These are phyloP conservation scores for Podospora pseudoanserina DNA, from an alignment of 495 filamentous ascomycete species.

Conservation along the genomic window DNA sequence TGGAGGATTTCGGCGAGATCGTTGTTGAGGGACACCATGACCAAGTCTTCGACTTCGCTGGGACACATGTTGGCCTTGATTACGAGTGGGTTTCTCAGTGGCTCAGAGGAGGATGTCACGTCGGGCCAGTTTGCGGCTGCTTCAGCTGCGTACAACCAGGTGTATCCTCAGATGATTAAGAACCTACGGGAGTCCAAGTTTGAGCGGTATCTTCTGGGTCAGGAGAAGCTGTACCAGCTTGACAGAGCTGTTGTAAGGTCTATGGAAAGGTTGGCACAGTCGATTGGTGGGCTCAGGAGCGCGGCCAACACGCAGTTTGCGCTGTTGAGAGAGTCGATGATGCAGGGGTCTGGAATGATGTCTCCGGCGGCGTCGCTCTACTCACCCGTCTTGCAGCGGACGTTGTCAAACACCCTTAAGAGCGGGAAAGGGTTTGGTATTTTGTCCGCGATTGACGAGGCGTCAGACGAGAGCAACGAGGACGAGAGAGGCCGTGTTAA, in stretches of 20 bases:
- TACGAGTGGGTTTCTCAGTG: conserved; percentile 78
- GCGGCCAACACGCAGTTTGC: conserved; percentile 86
- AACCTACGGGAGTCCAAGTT: conserved; percentile 83
- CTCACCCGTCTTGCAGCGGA: conserved; percentile 34
- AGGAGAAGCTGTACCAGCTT: conserved; percentile 74
- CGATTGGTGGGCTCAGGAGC: conserved; percentile 85
- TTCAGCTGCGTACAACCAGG: conserved; percentile 62
- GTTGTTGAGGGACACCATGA: conserved; percentile 71
- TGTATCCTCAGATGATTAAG: conserved; percentile 70
- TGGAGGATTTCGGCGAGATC: conserved; percentile 78
- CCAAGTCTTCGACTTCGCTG: conserved; percentile 69
- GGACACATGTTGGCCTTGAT: conserved; percentile 80
- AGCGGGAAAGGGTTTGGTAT: conserved; percentile 31
- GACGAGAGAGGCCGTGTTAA: conserved; percentile 34
- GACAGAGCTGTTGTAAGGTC: conserved; percentile 78
- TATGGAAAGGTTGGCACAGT: conserved; percentile 82
- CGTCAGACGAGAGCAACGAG: conserved; percentile 56
- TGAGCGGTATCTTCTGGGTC: conserved; percentile 82
- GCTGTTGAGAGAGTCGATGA: conserved; percentile 61
- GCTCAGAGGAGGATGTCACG: conserved; percentile 73
- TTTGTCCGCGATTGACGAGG: conserved; percentile 64
- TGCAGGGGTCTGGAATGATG: conserved; percentile 18
- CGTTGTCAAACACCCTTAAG: conserved; percentile 32
- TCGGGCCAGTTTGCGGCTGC: conserved; percentile 60
- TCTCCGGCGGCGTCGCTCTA: conserved; percentile 33